Conservation (phyloP, 2,329 filamentous ascomycete species). For the Arachnomyces sp. region DNA sequence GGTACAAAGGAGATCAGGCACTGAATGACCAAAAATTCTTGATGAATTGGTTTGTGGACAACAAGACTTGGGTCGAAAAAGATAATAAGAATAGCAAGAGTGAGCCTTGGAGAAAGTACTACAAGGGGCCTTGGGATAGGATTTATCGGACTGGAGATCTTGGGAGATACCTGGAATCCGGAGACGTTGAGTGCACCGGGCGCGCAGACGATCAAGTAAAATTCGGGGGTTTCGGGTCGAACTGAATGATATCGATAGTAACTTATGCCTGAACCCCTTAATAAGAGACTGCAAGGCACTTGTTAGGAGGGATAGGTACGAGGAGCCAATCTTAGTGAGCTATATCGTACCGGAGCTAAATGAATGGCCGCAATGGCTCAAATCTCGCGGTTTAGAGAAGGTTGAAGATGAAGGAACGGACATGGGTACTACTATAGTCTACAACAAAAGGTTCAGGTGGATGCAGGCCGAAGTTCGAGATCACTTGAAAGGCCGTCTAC, state of each 20-base stretch:
- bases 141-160: constrained; percentile 85
- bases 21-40: constrained; percentile 72
- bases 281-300: constrained; percentile 81
- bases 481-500: constrained; percentile 63
- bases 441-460: neutral
- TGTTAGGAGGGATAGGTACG: constrained; percentile 72
- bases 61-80: constrained; percentile 58
- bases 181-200: constrained; percentile 70
- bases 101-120: constrained; percentile 72
- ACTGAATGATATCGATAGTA: constrained; percentile 82
- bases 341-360: constrained; percentile 80
- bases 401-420: constrained; percentile 43
- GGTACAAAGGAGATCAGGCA: constrained; percentile 57
- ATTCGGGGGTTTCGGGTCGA: constrained; percentile 95
- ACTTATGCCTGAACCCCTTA: constrained; percentile 65
- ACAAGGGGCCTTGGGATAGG: constrained; percentile 73
- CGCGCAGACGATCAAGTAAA: constrained; percentile 87
- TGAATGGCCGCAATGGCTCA: constrained; percentile 64
- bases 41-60: constrained; percentile 77
- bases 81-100: constrained; percentile 49
- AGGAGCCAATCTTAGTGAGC: constrained; percentile 79
- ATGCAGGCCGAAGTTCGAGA: constrained; percentile 40
- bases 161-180: constrained; percentile 63
- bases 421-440: constrained; percentile 12
- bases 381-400: constrained; percentile 48